Conservation (phyloP, 345 rosid genomes). For the Clausena lansium region DNA sequence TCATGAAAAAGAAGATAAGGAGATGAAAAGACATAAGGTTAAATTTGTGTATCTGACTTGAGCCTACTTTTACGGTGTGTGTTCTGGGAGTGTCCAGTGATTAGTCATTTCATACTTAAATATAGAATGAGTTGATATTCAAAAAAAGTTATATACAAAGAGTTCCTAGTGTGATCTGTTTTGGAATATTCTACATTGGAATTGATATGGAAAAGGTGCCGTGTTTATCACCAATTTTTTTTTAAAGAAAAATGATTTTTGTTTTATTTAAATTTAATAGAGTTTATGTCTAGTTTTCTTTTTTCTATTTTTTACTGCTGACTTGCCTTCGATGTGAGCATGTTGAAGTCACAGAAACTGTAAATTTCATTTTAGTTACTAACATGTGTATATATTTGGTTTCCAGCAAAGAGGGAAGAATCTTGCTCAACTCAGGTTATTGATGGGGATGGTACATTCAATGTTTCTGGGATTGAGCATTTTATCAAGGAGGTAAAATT, state of each 20-base stretch:
- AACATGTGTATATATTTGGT: neutral
- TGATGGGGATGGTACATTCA: slow-evolving; percentile 86
- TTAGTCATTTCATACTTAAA: neutral
- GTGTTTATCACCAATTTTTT: neutral
- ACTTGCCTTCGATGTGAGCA: neutral
- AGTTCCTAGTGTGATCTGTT: neutral
- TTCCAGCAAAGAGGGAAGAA: slow-evolving; percentile 41
- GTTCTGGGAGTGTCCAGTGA: neutral
- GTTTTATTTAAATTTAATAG: too few relatives aligned
- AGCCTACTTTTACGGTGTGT: neutral
- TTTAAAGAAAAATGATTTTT: neutral
- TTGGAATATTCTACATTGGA: neutral
- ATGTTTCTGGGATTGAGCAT: slow-evolving; percentile 59
- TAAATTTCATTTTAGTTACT: slow-evolving; percentile 2
- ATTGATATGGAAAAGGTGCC: neutral
- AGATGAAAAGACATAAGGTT: neutral
- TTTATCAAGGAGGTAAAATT: slow-evolving; percentile 76
- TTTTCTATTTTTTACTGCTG: neutral
- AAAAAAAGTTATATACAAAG: too few relatives aligned
- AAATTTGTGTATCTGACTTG: neutral
- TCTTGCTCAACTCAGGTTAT: slow-evolving; percentile 88
- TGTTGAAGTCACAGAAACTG: neutral
- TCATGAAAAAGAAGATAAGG: slow-evolving; percentile 16
- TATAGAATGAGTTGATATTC: neutral
- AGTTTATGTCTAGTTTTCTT: slow-evolving; percentile 6